Conservation (phyloP, 1,284 basidiomycete species). For the Vanrija sp. region DNA sequence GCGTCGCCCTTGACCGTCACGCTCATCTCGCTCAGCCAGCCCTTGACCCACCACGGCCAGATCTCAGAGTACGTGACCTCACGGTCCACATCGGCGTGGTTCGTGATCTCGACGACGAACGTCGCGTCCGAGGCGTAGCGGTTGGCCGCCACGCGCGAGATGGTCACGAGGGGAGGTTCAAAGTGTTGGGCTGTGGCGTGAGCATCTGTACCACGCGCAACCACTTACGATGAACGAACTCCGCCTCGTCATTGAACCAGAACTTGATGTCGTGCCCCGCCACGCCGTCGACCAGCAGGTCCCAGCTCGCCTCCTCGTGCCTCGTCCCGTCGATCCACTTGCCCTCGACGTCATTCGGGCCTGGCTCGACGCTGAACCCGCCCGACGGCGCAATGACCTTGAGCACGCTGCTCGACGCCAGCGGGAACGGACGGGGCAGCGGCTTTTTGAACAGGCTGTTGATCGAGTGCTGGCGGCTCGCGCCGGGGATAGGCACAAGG, state of each 20-base stretch:
- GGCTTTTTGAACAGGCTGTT: slow-evolving; percentile 65
- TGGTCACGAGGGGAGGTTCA: slow-evolving; percentile 55
- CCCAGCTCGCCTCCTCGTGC: slow-evolving; percentile 33
- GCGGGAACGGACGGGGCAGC: slow-evolving; percentile 58
- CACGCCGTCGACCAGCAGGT: slow-evolving; percentile 19
- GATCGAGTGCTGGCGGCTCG: slow-evolving; percentile 71
- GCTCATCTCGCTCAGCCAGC: slow-evolving; percentile 77
- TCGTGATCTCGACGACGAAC: slow-evolving; percentile 66
- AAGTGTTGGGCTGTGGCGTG: slow-evolving; percentile 15
- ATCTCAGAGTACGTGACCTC: slow-evolving; percentile 77
- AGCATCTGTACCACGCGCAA: neutral
- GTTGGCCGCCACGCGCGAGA: slow-evolving; percentile 69
- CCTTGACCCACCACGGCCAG: slow-evolving; percentile 87
- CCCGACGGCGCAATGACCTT: slow-evolving; percentile 29
- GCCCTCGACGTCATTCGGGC: neutral
- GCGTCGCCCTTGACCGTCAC: slow-evolving; percentile 44
- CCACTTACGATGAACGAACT: slow-evolving; percentile 48
- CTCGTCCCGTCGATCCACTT: slow-evolving; percentile 35
- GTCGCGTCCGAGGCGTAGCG: slow-evolving; percentile 71
- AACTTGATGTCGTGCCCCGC: slow-evolving; percentile 36
- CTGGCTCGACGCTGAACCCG: slow-evolving; percentile 12
- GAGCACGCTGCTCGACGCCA: slow-evolving; percentile 54
- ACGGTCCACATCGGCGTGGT: slow-evolving; percentile 57
- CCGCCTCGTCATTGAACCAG: slow-evolving; percentile 48
- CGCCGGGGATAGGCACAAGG: slow-evolving; percentile 59